phyloP scores from a whole-genome alignment of 2,329 filamentous ascomycete species.

The Phialophora chinensis region DNA sequence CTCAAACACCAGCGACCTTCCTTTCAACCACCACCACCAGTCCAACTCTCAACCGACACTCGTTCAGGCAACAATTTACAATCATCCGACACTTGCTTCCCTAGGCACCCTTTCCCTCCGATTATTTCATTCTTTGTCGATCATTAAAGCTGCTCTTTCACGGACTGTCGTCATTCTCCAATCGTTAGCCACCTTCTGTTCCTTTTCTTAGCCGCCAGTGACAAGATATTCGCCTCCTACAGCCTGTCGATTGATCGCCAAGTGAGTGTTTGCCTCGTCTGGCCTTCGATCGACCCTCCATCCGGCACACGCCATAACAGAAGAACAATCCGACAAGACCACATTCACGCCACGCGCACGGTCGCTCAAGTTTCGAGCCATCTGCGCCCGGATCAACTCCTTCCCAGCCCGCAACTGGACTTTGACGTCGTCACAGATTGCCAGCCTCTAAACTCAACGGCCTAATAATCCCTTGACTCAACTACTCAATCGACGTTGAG shows the following conservation, averaged over 20 bases:
- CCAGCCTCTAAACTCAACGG: background rate
- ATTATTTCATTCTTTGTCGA: conserved; percentile 28
- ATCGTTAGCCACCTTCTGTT: conserved; percentile 18
- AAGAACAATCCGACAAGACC: conserved; percentile 5
- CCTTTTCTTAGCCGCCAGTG: conserved; percentile 25
- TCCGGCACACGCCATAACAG: conserved; percentile 19
- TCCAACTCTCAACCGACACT: conserved; percentile 22
- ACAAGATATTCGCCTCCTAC: conserved; percentile 22
- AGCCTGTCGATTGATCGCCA: conserved; percentile 19
- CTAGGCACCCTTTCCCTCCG: conserved; percentile 24
- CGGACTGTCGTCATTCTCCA: conserved; percentile 23
- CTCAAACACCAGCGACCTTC: conserved; percentile 21
- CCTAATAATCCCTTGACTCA: conserved; percentile 16
- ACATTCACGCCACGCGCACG: conserved; percentile 23
- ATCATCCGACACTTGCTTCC: conserved; percentile 18
- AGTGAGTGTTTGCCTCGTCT: conserved; percentile 25
- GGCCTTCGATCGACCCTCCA: conserved; percentile 14
- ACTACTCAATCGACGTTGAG: conserved; percentile 11
- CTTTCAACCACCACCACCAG: conserved; percentile 21
- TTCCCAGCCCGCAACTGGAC: conserved; percentile 32
- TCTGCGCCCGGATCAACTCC: conserved; percentile 30
- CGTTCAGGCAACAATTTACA: conserved; percentile 36
- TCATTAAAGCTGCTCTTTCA: conserved; percentile 27
- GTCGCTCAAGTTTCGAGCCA: conserved; percentile 19
- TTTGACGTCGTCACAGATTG: conserved; percentile 11